phyloP scores from a whole-genome alignment of 495 filamentous ascomycete genomes.

The Penicilliopsis zonata region DNA sequence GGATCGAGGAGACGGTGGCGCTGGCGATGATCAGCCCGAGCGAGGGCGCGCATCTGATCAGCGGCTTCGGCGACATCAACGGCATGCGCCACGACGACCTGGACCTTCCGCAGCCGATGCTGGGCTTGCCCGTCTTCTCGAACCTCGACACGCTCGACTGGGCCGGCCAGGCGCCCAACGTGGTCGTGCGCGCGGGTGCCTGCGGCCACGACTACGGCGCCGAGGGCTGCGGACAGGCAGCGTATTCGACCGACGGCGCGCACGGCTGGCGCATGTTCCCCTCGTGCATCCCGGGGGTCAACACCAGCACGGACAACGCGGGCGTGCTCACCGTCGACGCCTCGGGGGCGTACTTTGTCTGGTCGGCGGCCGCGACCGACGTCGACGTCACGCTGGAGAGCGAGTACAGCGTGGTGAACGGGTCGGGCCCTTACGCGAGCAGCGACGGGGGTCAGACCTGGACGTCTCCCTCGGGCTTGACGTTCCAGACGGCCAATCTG shows the following conservation, averaged over 20 bases:
- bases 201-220: conserved; percentile 22
- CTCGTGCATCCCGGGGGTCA: conserved; percentile 6
- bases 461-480: conserved; percentile 5
- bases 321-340: conserved; percentile 8
- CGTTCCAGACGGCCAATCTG: conserved; percentile 6
- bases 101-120: conserved; percentile 32
- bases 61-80: conserved; percentile 45
- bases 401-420: conserved; percentile 7
- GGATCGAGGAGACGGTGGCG: conserved; percentile 48
- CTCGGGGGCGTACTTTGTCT: conserved; percentile 8
- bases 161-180: conserved; percentile 39
- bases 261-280: conserved; percentile 5
- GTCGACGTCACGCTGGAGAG: conserved; percentile 27
- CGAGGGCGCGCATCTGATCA: conserved; percentile 40
- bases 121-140: conserved; percentile 38
- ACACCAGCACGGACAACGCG: conserved; percentile 4
- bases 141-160: conserved; percentile 41
- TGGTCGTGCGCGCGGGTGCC: conserved; percentile 44
- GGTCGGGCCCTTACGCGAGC: conserved; percentile 9
- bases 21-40: conserved; percentile 38
- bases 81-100: conserved; percentile 39
- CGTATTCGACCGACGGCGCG: conserved; percentile 32
- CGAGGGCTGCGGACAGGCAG: conserved; percentile 36
- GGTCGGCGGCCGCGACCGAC: conserved; percentile 30
- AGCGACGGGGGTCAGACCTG: conserved; percentile 6